A percentile compares a stretch with the other conserved stretches of the same genome.
Conservation (phyloP, 176 grass and related monocot species). For the Leersia perrieri region DNA sequence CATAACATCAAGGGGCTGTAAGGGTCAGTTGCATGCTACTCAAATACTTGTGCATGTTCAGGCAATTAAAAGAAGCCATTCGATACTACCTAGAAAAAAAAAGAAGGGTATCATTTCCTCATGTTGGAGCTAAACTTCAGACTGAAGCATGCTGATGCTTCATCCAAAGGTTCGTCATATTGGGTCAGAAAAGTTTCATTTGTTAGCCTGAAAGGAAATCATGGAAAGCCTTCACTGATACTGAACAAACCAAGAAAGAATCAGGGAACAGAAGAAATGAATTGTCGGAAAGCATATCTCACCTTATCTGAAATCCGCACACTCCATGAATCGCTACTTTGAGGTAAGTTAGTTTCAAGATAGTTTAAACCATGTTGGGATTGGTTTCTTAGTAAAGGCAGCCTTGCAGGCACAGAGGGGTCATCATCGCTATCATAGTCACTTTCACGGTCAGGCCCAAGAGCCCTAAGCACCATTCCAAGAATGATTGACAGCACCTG, state of each 20-base stretch:
- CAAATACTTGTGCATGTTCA: constrained; percentile 67
- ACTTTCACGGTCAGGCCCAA: constrained; percentile 66
- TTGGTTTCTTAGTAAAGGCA: constrained; percentile 83
- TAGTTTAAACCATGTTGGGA: constrained; percentile 30
- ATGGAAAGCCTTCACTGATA: constrained; percentile 3
- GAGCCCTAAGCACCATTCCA: constrained; percentile 63
- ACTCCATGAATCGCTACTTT: constrained; percentile 68
- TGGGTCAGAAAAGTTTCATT: constrained; percentile 22
- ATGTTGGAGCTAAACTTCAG: neutral
- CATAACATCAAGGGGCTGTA: constrained; percentile 29
- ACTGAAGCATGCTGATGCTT: neutral
- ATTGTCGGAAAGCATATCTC: neutral
- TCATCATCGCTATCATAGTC: constrained; percentile 93
- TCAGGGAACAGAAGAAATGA: neutral
- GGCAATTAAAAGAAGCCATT: constrained; percentile 41
- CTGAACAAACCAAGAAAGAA: neutral
- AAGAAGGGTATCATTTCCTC: constrained; percentile 23
- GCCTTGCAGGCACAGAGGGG: constrained; percentile 37
- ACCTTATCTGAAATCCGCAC: constrained; percentile 69
- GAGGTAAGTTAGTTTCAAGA: constrained; percentile 43
- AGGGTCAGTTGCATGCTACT: constrained; percentile 56
- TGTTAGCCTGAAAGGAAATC: constrained; percentile 50
- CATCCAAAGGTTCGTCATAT: constrained; percentile 18
- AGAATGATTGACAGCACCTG: constrained; percentile 71
- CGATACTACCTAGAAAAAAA: neutral